Percentiles rank a stretch among this genome's conserved stretches.
Evolutionary conservation across 305 asterid genomes (phyloP).

Genomic region (Fraxinus greggii): DNA sequence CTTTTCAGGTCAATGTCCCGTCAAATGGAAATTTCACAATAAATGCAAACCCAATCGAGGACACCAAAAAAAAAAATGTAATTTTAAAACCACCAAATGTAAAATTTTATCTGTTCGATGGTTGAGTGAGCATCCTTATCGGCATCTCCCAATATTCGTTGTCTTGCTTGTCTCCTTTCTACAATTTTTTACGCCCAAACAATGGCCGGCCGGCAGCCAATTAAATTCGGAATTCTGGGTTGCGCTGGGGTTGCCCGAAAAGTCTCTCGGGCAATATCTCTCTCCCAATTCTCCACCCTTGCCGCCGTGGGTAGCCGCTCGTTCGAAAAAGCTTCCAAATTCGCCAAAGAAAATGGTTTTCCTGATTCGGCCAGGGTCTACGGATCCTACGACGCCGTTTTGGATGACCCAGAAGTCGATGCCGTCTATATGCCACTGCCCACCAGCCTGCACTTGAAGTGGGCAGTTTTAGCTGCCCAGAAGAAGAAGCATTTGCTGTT

Average conservation of each 20-base stretch:
- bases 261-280: slow-evolving; percentile 34
- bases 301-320: slow-evolving; percentile 46
- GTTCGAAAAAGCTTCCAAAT: slow-evolving; percentile 33
- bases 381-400: slow-evolving; percentile 64
- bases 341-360: slow-evolving; percentile 10
- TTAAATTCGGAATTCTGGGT: slow-evolving; percentile 39
- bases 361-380: slow-evolving; percentile 41
- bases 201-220: neutral
- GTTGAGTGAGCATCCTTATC: neutral
- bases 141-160: neutral
- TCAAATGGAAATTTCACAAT: neutral
- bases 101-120: neutral
- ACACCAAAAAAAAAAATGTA: neutral
- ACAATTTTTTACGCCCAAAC: neutral
- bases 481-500: slow-evolving; percentile 74
- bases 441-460: slow-evolving; percentile 63
- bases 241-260: slow-evolving; percentile 44
- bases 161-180: neutral
- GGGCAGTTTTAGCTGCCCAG: slow-evolving; percentile 79
- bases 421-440: slow-evolving; percentile 81
- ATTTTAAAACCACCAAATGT: neutral
- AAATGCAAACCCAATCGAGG: neutral
- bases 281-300: slow-evolving; percentile 29
- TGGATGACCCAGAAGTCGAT: slow-evolving; percentile 77
- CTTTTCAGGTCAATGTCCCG: too few species aligned